Evolutionary conservation across 495 filamentous ascomycete species (phyloP).

Genomic region (Penicillium ochrochloron): DNA sequence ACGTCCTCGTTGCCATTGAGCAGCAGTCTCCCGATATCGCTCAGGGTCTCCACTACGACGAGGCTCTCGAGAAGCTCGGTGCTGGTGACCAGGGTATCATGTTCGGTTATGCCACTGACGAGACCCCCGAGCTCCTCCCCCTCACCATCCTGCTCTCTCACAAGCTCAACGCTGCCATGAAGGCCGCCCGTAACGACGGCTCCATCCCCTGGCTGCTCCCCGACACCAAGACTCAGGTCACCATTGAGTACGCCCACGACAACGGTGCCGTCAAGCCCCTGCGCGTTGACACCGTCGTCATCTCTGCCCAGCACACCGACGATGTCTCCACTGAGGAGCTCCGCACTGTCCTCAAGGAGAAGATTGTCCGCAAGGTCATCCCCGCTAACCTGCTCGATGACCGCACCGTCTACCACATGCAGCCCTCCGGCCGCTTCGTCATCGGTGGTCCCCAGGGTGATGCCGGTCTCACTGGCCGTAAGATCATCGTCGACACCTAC

Average conservation of each 20-base stretch:
- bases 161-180: slow-evolving; percentile 94
- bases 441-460: slow-evolving; percentile 99
- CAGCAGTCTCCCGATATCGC: slow-evolving; percentile 99
- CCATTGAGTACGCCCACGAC: slow-evolving; percentile 97
- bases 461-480: slow-evolving; percentile 96
- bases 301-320: slow-evolving; percentile 91
- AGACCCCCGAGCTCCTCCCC: slow-evolving; percentile 96
- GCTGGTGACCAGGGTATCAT: slow-evolving; percentile 99
- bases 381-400: slow-evolving; percentile 91
- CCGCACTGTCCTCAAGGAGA: slow-evolving; percentile 93
- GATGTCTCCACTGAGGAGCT: slow-evolving; percentile 91
- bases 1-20: slow-evolving; percentile 98
- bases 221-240: slow-evolving; percentile 99
- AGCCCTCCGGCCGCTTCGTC: slow-evolving; percentile 98
- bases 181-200: slow-evolving; percentile 81
- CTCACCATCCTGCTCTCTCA: slow-evolving; percentile 91
- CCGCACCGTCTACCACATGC: slow-evolving; percentile 92
- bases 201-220: slow-evolving; percentile 91
- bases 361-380: slow-evolving; percentile 95
- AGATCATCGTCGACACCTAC: slow-evolving; percentile 99
- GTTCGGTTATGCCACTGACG: slow-evolving; percentile 99
- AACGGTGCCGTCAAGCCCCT: slow-evolving; percentile 89
- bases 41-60: slow-evolving; percentile 95
- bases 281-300: slow-evolving; percentile 94
- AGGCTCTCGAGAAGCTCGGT: slow-evolving; percentile 95